Conservation (phyloP, 495 filamentous ascomycete species). For the Venustampulla echinocandica region DNA sequence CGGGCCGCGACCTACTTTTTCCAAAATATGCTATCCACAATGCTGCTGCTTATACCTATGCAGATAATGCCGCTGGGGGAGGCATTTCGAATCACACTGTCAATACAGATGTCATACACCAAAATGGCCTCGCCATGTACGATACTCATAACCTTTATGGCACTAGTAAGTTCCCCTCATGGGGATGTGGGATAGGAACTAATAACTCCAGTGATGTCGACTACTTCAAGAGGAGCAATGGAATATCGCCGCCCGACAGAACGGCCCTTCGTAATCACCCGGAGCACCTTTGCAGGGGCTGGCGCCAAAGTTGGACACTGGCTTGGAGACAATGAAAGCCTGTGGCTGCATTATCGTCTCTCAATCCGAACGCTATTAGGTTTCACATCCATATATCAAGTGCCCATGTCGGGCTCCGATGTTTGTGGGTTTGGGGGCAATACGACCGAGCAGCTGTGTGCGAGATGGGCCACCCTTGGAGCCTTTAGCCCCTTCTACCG, state of each 20-base stretch:
- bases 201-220: constrained; percentile 61
- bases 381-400: constrained; percentile 73
- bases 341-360: constrained; percentile 62
- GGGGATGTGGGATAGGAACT: background rate
- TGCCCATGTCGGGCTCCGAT: constrained; percentile 80
- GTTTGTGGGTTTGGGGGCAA: constrained; percentile 68
- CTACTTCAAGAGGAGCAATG: constrained; percentile 59
- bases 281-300: constrained; percentile 75
- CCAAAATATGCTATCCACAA: constrained; percentile 74
- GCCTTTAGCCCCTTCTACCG: constrained; percentile 65
- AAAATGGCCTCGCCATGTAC: constrained; percentile 63
- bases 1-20: constrained; percentile 55
- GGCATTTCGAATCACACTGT: constrained; percentile 66
- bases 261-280: constrained; percentile 73
- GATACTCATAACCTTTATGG: constrained; percentile 85
- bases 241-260: constrained; percentile 52
- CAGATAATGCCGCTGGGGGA: constrained; percentile 41
- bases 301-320: constrained; percentile 75
- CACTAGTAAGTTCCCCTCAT: constrained; percentile 40
- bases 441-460: constrained; percentile 71
- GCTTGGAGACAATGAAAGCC: constrained; percentile 74
- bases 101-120: constrained; percentile 64
- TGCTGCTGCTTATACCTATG: constrained; percentile 37
- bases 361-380: constrained; percentile 62
- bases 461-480: constrained; percentile 49